Evolutionary conservation across 495 filamentous ascomycete genomes (phyloP), one percentile per base, ranked within the genome.

Genomic region (Penicillium mononematosum): DNA sequence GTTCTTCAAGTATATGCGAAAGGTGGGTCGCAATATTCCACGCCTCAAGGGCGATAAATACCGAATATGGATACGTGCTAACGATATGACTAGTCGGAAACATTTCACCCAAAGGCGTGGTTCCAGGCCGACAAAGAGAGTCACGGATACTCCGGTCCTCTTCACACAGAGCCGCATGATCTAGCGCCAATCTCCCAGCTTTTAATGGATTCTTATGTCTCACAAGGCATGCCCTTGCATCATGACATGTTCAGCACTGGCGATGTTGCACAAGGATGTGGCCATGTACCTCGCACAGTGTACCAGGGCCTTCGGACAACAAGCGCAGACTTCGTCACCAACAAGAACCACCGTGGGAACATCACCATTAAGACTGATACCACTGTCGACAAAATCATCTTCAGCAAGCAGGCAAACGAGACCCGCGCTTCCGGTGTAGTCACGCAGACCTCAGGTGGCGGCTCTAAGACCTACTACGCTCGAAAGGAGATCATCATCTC

Each of bases 231-330:
- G 19, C 72, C 74, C 1, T 66, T 76, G 6, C 65, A 76, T 43
- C 70, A 72, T 29, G 81, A 82, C 56, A 78, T 83, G 73, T 82
- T 82, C 61, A 74, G 66, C 47, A 70, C 74, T 2, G 80, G 81
- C 16, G 71, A 79, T 11, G 61, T 66, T 7, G 53, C 77, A 5
- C 75, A 81, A 41, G 80, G 81, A 6, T 82, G 79, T 57, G 81
- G 81, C 38, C 79, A 82, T 67, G 77, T 62, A 0, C 72, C 75
- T 25, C 72, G 80, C 39, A 81, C 80, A 5, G 76, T 79, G 1
- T 71, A 78, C 51, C 66, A 81, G 36, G 80, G 79, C 0, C 54
- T 72, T n/a, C 71, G 80, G 14, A 78, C 72, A 9, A 83, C 77
- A 0, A 66, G 70, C 0, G 76, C 78, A 3, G 78, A 81, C 53